These are phyloP conservation scores for Saccharomyces hybrid DNA, from an alignment of 1,139 yeast species.

Conservation along the genomic window DNA sequence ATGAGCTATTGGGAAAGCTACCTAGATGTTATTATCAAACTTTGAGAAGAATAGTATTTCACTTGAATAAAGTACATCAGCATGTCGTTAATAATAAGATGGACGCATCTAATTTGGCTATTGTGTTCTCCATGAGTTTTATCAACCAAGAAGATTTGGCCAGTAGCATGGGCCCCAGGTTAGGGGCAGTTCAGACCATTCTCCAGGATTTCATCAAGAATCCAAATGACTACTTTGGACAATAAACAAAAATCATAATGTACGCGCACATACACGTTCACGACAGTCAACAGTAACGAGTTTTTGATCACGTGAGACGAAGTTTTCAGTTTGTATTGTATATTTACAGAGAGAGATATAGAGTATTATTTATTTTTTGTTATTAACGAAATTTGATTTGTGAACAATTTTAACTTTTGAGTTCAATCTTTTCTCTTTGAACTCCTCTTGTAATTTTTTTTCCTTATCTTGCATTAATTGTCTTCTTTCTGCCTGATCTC, in stretches of 20 bases:
- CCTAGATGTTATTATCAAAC: conserved; percentile 65
- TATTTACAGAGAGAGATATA: conserved; percentile 4
- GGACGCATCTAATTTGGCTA: conserved; percentile 76
- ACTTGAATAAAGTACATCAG: conserved; percentile 55
- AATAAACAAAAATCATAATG: not conserved
- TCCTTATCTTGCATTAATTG: conserved; percentile 32
- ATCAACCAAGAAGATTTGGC: conserved; percentile 38
- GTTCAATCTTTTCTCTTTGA: conserved; percentile 31
- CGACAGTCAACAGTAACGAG: too few relatives aligned
- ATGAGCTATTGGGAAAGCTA: conserved; percentile 39
- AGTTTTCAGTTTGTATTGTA: too few relatives aligned
- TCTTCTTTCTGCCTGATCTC: conserved; percentile 41
- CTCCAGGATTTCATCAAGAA: conserved; percentile 33
- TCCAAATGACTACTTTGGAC: conserved; percentile 27
- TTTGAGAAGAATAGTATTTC: conserved; percentile 58
- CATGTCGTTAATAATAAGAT: conserved; percentile 61
- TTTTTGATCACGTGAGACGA: too few relatives aligned
- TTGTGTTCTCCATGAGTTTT: conserved; percentile 61
- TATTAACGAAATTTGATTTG: conserved; percentile 26
- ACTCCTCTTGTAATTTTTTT: conserved; percentile 26
- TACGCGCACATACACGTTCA: too few relatives aligned
- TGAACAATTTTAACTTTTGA: conserved; percentile 33
- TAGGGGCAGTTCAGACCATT: conserved; percentile 38
- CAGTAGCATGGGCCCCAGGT: conserved; percentile 36
- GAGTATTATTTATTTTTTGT: conserved; percentile 4